These are phyloP conservation scores for Hypoxylon fuscum DNA, from an alignment of 495 filamentous ascomycete genomes.

Conservation along the genomic window DNA sequence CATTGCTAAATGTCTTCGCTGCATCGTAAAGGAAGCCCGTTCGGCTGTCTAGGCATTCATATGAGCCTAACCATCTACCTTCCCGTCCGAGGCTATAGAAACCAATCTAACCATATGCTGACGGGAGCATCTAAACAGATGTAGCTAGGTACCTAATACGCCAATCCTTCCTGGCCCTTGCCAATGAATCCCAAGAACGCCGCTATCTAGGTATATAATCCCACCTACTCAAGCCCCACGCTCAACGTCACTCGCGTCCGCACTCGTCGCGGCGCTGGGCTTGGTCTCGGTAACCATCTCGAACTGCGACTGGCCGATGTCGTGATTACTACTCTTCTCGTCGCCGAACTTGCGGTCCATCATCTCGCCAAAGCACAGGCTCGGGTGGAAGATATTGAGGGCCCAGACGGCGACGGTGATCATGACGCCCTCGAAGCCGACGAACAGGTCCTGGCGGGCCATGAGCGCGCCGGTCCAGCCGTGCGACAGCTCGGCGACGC, in stretches of 20 bases:
- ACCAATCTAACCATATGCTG: too few species aligned
- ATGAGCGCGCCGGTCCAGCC: constrained; percentile 69
- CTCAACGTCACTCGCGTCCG: constrained; percentile 16
- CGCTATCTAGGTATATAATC: background rate
- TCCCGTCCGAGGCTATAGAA: too few species aligned
- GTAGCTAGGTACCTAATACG: too few species aligned
- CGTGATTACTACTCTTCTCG: background rate
- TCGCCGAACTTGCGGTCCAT: constrained; percentile 20
- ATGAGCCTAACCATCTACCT: too few species aligned
- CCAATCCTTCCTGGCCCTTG: too few species aligned
- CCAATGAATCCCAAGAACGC: too few species aligned
- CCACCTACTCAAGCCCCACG: constrained; percentile 9
- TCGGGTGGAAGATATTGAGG: constrained; percentile 69
- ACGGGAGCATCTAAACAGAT: too few species aligned
- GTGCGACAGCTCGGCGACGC: constrained; percentile 69
- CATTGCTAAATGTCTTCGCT: too few species aligned
- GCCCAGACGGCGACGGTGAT: constrained; percentile 65
- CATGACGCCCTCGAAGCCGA: constrained; percentile 78
- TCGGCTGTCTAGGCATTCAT: too few species aligned
- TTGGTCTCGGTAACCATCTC: constrained; percentile 21
- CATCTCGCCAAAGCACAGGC: constrained; percentile 54
- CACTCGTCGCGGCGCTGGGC: constrained; percentile 16
- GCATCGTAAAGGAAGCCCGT: too few species aligned
- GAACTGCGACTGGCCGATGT: constrained; percentile 4
- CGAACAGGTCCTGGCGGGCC: constrained; percentile 68